These are phyloP conservation scores for Calocybe gambosa DNA, from an alignment of 1,284 basidiomycete species.

Conservation along the genomic window DNA sequence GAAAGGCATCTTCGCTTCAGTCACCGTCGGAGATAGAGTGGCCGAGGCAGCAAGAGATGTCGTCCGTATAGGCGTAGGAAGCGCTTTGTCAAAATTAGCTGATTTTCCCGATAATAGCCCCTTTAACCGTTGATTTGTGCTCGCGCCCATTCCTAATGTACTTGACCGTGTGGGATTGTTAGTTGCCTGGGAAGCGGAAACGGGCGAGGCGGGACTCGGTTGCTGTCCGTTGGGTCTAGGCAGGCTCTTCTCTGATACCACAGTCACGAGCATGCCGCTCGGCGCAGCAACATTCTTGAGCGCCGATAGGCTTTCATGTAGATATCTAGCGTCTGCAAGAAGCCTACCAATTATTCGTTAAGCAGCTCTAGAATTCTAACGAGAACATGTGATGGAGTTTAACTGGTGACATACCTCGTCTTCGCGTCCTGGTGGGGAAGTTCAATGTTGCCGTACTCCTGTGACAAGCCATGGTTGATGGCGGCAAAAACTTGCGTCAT, in stretches of 20 bases:
- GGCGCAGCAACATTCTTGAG: slow-evolving; percentile 66
- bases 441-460: slow-evolving; percentile 79
- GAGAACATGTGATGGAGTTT: slow-evolving; percentile 3
- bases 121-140: slow-evolving; percentile 34
- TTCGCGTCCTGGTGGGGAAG: slow-evolving; percentile 79
- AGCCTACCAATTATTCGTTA: slow-evolving; percentile 40
- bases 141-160: slow-evolving; percentile 26
- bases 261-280: slow-evolving; percentile 73
- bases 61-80: slow-evolving; percentile 26
- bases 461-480: slow-evolving; percentile 84
- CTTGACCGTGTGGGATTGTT: slow-evolving; percentile 27
- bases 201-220: slow-evolving; percentile 14
- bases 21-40: slow-evolving; percentile 10
- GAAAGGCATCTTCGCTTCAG: slow-evolving; percentile 18
- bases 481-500: slow-evolving; percentile 90
- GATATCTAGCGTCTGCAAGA: slow-evolving; percentile 69
- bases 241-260: slow-evolving; percentile 69
- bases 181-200: slow-evolving; percentile 1
- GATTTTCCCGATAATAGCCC: slow-evolving; percentile 34
- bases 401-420: slow-evolving; percentile 50
- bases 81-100: slow-evolving; percentile 30
- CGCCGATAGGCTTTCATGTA: slow-evolving; percentile 66
- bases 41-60: slow-evolving; percentile 9
- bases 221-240: slow-evolving; percentile 20
- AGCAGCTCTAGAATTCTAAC: slow-evolving; percentile 4